Base-by-base conservation (phyloP, 164 flowering plant genomes). In the Paratinospora sagittata region DNA sequence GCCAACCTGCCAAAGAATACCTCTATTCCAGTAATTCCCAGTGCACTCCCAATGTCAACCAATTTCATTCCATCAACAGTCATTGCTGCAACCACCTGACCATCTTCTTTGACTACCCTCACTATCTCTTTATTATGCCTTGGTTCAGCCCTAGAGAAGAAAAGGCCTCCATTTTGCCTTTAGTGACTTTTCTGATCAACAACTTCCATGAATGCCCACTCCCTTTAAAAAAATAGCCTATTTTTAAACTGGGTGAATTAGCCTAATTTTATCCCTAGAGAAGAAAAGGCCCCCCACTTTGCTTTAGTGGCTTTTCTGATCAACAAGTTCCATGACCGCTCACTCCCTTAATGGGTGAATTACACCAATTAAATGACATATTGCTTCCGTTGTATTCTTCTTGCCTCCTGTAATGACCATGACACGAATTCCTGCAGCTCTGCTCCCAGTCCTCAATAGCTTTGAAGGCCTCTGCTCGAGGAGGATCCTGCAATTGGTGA, bases 11-110 rank as follows among this genome's bases (percentile, higher is more conserved):
- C n/a, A n/a, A n/a, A n/a, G n/a, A n/a, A n/a, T n/a, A 91, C 98
- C 97, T 95, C 98, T 36, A 97, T 95, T 37, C 99, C 97, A 72
- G 96, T 75, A 72, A 92, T 91, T 57, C 98, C 98, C 98, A 95
- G 92, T 3, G 98, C 97, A 73, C 92, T 84, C 8, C 99, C 99
- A 79, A 95, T 92, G 77, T 94, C 98, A 72, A 97, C 98, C 77
- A 92, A 80, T 78, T 92, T 92, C 65, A 92, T 96, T 64, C 97
- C 97, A 84, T 92, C 97, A 43, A 96, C 97, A 34, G 97, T 92
- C 97, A 92, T 92, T n/a, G n/a, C n/a, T 19, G 97, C 96, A 77
- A 92, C 97, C 30, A 92, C 93, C 77, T 92, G 93, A 6, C 96
- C 93, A 70, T 86, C 90, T 73, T 87, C 96, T 81, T 90, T 90